Evolutionary conservation across 768 basidiomycete genomes (phyloP).

Genomic region (Lentinula boryana): DNA sequence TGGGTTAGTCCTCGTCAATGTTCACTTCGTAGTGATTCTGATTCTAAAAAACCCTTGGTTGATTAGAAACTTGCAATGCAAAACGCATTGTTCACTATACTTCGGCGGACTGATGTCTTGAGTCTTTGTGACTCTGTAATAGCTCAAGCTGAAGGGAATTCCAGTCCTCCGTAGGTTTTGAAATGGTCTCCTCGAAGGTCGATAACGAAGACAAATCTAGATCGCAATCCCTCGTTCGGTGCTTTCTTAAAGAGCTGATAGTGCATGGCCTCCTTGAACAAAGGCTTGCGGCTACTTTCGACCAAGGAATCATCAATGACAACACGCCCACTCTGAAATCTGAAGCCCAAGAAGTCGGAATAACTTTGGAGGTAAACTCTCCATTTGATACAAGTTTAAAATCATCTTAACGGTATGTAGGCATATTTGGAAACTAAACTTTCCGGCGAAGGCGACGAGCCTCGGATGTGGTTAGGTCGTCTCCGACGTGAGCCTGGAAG

Average conservation of each 20-base stretch:
- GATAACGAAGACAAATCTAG: constrained; percentile 8
- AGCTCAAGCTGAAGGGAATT: constrained; percentile 22
- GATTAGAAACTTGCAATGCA: constrained; percentile 37
- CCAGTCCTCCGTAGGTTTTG: constrained; percentile 18
- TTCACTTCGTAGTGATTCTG: constrained; percentile 3
- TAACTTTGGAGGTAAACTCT: constrained; percentile 46
- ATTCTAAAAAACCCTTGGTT: not conserved
- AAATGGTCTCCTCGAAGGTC: constrained; percentile 15
- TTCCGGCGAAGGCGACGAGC: constrained; percentile 41
- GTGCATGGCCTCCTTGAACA: constrained; percentile 50
- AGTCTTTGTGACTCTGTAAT: constrained; percentile 46
- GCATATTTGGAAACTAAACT: constrained; percentile 55
- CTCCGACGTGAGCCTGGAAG: constrained; percentile 51
- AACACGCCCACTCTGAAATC: constrained; percentile 39
- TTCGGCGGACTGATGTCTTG: constrained; percentile 44
- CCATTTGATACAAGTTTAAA: not conserved
- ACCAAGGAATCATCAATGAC: constrained; percentile 46
- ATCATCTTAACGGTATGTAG: constrained; percentile 24
- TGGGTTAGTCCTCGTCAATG: constrained; percentile 37
- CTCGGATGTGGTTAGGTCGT: constrained; percentile 31
- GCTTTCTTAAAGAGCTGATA: constrained; percentile 52
- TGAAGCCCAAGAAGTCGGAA: constrained; percentile 58
- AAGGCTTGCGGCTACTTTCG: constrained; percentile 42
- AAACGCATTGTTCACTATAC: constrained; percentile 39
- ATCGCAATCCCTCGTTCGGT: constrained; percentile 32